Percentiles rank a stretch among this genome's conserved stretches.
These are phyloP conservation scores for Calendula officinalis DNA, from an alignment of 129 eudicot genomes.

Conservation along the genomic window DNA sequence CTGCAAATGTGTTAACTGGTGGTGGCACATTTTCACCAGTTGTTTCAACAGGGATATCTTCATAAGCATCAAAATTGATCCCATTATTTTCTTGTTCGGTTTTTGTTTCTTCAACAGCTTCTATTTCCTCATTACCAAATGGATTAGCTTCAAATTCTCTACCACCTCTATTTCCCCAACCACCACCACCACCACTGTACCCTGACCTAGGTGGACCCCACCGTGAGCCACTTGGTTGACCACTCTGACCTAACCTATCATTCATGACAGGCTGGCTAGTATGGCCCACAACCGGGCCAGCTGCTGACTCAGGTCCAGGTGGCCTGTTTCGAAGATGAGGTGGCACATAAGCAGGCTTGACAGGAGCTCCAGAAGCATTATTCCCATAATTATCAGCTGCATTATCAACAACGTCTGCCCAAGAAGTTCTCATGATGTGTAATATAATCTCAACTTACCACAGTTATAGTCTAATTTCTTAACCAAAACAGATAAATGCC, in stretches of 20 bases:
- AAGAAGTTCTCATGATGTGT: slow-evolving; percentile 59
- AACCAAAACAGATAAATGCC: slow-evolving; percentile 15
- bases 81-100: slow-evolving; percentile 41
- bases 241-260: slow-evolving; percentile 44
- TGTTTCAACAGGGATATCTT: slow-evolving; percentile 68
- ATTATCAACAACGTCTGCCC: slow-evolving; percentile 90
- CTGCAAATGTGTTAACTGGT: slow-evolving; percentile 61
- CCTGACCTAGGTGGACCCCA: slow-evolving; percentile 54
- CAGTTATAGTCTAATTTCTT: slow-evolving; percentile 6
- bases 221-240: slow-evolving; percentile 50
- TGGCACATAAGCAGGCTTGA: slow-evolving; percentile 70
- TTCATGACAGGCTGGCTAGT: slow-evolving; percentile 41
- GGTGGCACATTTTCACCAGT: slow-evolving; percentile 66
- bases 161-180: slow-evolving; percentile 67
- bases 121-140: slow-evolving; percentile 60
- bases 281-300: slow-evolving; percentile 32
- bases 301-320: slow-evolving; percentile 36
- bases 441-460: not conserved
- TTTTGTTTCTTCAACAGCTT: slow-evolving; percentile 46
- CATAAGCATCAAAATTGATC: slow-evolving; percentile 59
- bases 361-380: slow-evolving; percentile 35
- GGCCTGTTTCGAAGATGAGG: slow-evolving; percentile 83
- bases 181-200: slow-evolving; percentile 45
- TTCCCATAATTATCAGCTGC: slow-evolving; percentile 41
- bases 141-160: slow-evolving; percentile 80